Evolutionary conservation across 2,329 filamentous ascomycete species (phyloP), one percentile per base, ranked within the genome.

Genomic region (Talaromyces marneffei): DNA sequence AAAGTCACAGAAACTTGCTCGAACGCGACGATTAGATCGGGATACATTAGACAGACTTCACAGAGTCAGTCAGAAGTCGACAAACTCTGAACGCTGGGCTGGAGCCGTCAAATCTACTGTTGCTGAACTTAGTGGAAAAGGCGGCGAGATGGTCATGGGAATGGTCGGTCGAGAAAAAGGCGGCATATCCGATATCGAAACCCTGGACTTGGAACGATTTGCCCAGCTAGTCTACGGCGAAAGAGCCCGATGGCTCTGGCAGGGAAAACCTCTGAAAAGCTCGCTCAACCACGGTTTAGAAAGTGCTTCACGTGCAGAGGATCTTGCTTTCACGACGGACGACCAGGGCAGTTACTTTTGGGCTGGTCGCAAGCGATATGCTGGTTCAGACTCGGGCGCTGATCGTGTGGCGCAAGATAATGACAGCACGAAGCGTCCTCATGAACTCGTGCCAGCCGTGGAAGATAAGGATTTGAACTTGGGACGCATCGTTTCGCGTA

Each of bases 41-140:
- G 86, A 88, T 69, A 97, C 93, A 0, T 78, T 97, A 37, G 86
- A 92, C 60, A 86, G 85, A 60, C 80, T 99, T 48, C 92, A 95
- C 68, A 85, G 84, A 53, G 85, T 82, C n/a, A 97, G 93, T 12
- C 90, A 91, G 40, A 97, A 96, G 73, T 92, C 91, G 33, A 92
- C 92, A 2, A 89, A 88, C 56, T 89, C 91, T 35, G 92, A 97
- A 71, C 89, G 89, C 2, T 97, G 93, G 91, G 89, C 88, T 16
- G 90, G 91, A 69, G 92, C 93, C 18, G 91, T 99, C 69, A 97
- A 97, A 72, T 96, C 91, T 2, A 97, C 93, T 0, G 90, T 97
- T 52, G 92, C 90, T 18, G 94, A 97, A 74, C 85, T 99, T 40
- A 91, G 91, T 66, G 93, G 94, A 14, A 96, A 97, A 73, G 88